Evolutionary conservation across 1,284 basidiomycete species (phyloP), one percentile per base, ranked within the genome.

Genomic region (Malassezia vespertilionis): DNA sequence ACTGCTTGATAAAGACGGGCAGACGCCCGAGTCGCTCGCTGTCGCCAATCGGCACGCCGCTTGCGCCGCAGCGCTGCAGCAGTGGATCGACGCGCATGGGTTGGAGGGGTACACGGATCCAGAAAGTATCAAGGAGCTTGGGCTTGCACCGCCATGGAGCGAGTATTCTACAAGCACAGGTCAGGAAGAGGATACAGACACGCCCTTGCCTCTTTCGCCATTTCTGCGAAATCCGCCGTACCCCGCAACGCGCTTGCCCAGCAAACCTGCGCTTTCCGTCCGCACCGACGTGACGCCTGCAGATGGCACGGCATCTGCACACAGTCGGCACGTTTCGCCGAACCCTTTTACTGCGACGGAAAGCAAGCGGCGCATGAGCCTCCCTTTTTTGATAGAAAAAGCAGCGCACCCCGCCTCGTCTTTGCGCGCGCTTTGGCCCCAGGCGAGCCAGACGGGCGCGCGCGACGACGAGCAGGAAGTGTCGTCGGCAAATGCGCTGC

Each of bases 381-480:
- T 69, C 12, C 63, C 65, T 2, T 53, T 57, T 11, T 54, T 65
- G 12, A 28, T 65, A 4, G 65, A 65, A 21, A 64, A 58, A 44
- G 63, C 63, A 1, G 53, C 60, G 4, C 56, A 61, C 45, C 61
- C 65, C 2, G 64, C 58, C 22, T 54, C 56, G 8, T 54, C 58
- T 8, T 28, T 68, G n/a, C 56, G 62, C 7, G 56, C 57, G 14
- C 53, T 66, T 9, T 43, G 36, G 26, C 33, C 42, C 7, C 32
- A 31, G n/a, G 5, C 21, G 14, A 15, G 31, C n/a, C 12, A 22
- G n/a, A 12, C 47, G 14, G 20, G 18, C n/a, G 38, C 34, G 0
- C 20, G 18, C 8, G 30, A 38, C 17, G 45, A 42, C n/a, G 28
- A 9, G 5, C 14, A 35, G 4, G 17, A n/a, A 20, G n/a, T 27